Evolutionary conservation across 345 rosid genomes (phyloP).

Genomic region (Abelmoschus esculentus): DNA sequence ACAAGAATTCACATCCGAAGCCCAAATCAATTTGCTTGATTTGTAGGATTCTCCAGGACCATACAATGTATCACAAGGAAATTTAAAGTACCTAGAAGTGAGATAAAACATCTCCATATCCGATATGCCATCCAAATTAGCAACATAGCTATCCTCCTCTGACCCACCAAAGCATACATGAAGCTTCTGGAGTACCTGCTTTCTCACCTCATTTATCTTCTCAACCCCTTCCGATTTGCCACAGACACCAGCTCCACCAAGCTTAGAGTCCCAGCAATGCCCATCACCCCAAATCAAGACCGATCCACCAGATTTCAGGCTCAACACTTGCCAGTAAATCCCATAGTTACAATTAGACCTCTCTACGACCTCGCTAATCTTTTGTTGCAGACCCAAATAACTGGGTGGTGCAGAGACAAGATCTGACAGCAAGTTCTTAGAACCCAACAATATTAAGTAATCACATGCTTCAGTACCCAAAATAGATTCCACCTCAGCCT

Average conservation of each 20-base stretch:
- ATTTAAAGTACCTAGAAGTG: constrained; percentile 57
- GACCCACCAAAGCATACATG: constrained; percentile 43
- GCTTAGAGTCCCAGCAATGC: constrained; percentile 37
- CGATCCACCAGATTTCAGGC: constrained; percentile 55
- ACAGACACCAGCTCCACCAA: constrained; percentile 27
- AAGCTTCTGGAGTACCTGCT: constrained; percentile 61
- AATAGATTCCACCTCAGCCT: constrained; percentile 62
- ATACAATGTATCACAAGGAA: constrained; percentile 41
- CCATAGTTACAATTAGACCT: constrained; percentile 75
- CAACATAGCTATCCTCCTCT: constrained; percentile 32
- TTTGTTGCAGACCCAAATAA: constrained; percentile 53
- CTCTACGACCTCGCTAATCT: constrained; percentile 53
- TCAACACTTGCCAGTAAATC: constrained; percentile 57
- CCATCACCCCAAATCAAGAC: constrained; percentile 88
- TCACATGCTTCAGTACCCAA: constrained; percentile 72
- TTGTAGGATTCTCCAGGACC: constrained; percentile 58
- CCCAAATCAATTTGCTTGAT: constrained; percentile 63
- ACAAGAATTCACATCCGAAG: constrained; percentile 41
- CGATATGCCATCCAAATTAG: constrained; percentile 37
- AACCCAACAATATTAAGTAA: constrained; percentile 50
- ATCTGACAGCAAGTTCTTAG: constrained; percentile 29
- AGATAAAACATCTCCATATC: constrained; percentile 73
- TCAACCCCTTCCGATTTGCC: constrained; percentile 29
- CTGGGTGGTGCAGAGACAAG: constrained; percentile 42
- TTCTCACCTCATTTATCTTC: constrained; percentile 51